phyloP scores from a whole-genome alignment of 371 early-diverging fungal genomes.

The Mortierella sp. region DNA sequence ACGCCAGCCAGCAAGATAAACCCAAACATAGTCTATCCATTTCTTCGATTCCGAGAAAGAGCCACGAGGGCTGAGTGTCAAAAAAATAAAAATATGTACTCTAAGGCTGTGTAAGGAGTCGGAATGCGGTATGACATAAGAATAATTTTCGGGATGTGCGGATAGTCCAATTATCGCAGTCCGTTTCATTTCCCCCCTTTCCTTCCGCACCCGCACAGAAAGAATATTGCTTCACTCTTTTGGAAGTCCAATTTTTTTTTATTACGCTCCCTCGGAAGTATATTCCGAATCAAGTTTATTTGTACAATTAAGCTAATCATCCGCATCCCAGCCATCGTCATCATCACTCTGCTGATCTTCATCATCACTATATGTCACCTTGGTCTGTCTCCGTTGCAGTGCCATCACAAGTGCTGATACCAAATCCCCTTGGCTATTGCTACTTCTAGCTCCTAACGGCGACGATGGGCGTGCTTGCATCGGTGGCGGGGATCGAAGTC shows the following conservation, averaged over 20 bases:
- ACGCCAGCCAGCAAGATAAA: background rate
- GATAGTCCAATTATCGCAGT: no score
- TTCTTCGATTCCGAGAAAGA: background rate
- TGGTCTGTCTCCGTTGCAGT: conserved; percentile 43
- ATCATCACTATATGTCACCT: conserved; percentile 51
- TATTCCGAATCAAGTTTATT: background rate
- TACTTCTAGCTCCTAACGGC: conserved; percentile 11
- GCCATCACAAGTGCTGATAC: conserved; percentile 52
- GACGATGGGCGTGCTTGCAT: conserved; percentile 12
- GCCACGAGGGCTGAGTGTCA: background rate
- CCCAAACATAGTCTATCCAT: background rate
- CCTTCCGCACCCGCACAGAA: background rate
- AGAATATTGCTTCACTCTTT: background rate
- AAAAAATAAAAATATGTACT: background rate
- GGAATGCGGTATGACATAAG: background rate
- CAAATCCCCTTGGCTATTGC: conserved; percentile 36
- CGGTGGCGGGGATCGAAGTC: conserved; percentile 47
- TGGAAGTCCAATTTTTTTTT: background rate
- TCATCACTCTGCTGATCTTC: conserved; percentile 30
- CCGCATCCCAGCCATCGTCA: conserved; percentile 51
- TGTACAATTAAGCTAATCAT: background rate
- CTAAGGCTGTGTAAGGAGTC: conserved; percentile 1
- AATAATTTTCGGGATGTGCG: background rate
- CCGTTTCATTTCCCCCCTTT: no score
- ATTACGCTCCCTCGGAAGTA: background rate